Evolutionary conservation across 2,329 filamentous ascomycete species (phyloP).

Genomic region (Talaromyces pinophilus): DNA sequence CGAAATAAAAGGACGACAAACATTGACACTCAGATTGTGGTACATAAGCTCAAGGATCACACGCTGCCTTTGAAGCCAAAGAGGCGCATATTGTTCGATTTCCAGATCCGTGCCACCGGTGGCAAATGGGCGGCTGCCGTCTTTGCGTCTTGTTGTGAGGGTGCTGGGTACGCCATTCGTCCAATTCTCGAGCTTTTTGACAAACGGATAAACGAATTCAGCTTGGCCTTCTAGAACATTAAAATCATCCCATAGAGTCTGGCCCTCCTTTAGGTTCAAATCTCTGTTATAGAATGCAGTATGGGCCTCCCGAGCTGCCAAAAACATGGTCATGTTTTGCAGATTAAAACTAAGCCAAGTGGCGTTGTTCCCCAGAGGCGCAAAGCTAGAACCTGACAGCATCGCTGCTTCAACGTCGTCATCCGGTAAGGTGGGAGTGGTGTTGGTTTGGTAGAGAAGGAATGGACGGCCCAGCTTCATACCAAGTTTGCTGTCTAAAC

Average conservation of each 20-base stretch:
- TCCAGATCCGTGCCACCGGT: conserved; percentile 39
- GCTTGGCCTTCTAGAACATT: conserved; percentile 37
- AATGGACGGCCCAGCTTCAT: conserved; percentile 54
- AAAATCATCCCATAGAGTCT: conserved; percentile 36
- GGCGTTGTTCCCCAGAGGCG: conserved; percentile 36
- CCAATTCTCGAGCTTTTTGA: conserved; percentile 37
- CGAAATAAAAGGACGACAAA: conserved; percentile 46
- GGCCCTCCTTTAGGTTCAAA: conserved; percentile 28
- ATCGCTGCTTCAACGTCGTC: conserved; percentile 38
- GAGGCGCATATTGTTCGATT: conserved; percentile 41
- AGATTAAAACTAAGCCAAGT: conserved; percentile 45
- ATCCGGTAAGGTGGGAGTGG: conserved; percentile 42
- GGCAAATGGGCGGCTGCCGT: conserved; percentile 40
- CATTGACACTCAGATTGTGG: conserved; percentile 41
- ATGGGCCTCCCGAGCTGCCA: conserved; percentile 38
- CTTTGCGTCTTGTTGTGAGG: conserved; percentile 42
- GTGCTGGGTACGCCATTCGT: conserved; percentile 39
- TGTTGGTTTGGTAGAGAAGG: conserved; percentile 35
- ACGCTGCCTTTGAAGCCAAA: conserved; percentile 48
- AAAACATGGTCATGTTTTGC: conserved; percentile 40
- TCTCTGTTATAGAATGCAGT: conserved; percentile 39
- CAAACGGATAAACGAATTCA: conserved; percentile 32
- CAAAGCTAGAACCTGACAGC: conserved; percentile 37
- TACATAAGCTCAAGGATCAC: conserved; percentile 47
- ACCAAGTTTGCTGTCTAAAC: conserved; percentile 51